Evolutionary conservation across 139 green algal genomes (phyloP), one percentile per base, ranked within the genome.

Genomic region (Chlamydomonas sphaeroides): DNA sequence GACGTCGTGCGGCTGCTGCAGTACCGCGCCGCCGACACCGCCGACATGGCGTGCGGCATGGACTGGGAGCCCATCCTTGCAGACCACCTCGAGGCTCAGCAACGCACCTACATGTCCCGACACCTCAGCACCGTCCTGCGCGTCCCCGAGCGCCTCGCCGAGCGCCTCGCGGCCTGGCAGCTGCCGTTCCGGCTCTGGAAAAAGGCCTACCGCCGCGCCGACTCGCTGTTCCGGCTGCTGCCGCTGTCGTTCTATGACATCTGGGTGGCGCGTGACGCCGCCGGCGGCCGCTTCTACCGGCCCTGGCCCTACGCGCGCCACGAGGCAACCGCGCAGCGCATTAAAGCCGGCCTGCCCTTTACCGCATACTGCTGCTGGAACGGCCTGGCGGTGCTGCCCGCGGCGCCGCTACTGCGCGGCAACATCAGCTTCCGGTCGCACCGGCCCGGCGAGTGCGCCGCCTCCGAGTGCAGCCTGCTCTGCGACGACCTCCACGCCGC

Each of bases 281-380:
- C 28, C 0, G 79, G 79, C 26, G 65, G 57, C 42, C 68, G 69
- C 41, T 73, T 85, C 33, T 53, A 49, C n/a, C 61, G 75, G 2
- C 42, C 45, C 28, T 2, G 17, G 11, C 75, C 75, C 18, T 82
- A 53, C 45, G 51, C 42, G 5, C 23, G 32, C 7, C 75, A 82
- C 42, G 75, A 36, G 25, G 39, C 81, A 17, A 65, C 65, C 0
- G 45, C 65, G 0, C 20, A 56, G 45, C 77, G 87, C 26, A 48
- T 94, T 5, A 32, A 39, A 23, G 65, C 49, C 6, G 91, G 91
- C 4, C 73, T 90, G 53, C 90, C 91, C 0, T 74, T 93, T 30
- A 80, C 84, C 26, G 88, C 84, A 15, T 68, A 85, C 39, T 95
- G 91, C 87, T 95, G 91, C 85, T 95, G 91, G 91, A 95, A 95